Evolutionary conservation across 2,329 filamentous ascomycete genomes (phyloP), one percentile per base, ranked within the genome.

Genomic region (Lachnellula hyalina): DNA sequence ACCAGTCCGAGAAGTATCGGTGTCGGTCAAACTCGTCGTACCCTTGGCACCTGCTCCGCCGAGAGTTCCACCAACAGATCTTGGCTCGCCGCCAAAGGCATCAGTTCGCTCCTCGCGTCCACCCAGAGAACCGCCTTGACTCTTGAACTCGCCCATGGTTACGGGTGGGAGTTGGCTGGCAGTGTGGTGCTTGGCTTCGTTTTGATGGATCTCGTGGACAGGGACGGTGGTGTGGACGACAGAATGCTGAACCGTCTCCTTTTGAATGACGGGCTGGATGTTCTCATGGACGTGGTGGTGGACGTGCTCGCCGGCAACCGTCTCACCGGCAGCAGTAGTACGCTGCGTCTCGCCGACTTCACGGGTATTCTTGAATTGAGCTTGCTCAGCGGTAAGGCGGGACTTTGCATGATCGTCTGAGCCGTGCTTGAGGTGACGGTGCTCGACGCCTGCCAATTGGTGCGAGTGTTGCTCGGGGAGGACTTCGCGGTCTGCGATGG

Each of bases 201-300:
- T 82, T 63, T 89, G 83, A 66, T 90, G 86, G 2, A 81, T 79
- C 72, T 90, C 87, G 61, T 90, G 86, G 42, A 90, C 78, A 0
- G 86, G 87, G 0, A 87, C 76, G 1, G 84, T 89, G 23, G 83
- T 89, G 74, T 90, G 87, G 1, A 89, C 76, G 3, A 90, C 79
- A 15, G 82, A 77, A 1, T 84, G 85, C 60, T 87, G 80, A 28
- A 89, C 74, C 1, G 79, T 82, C 61, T 89, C 83, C 67, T 87
- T 88, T 49, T 90, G 76, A 36, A 90, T 75, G 0, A 90, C 78
- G 0, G 86, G 86, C 68, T 90, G 85, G 47, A 90, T 68, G 77
- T 52, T 81, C 57, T 68, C 64, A 34, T 66, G 66, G 1, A 68
- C 64, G 35, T 68, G 81, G 67, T 86, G 83, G 67, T 86, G 83